Base-by-base conservation (phyloP, 2,329 filamentous ascomycete genomes). In the Atkinsonella hypoxylon region DNA sequence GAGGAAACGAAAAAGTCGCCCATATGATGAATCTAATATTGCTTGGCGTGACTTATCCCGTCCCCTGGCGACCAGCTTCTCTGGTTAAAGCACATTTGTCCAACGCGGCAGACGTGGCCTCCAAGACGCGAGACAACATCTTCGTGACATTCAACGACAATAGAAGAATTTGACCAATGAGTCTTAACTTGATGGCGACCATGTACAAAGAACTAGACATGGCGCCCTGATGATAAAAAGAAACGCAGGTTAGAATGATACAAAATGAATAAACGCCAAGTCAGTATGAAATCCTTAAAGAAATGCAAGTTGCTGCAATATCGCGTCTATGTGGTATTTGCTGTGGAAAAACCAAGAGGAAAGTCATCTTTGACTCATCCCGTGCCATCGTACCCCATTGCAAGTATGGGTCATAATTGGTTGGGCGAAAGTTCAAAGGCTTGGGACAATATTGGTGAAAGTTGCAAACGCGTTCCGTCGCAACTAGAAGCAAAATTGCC, bases 321-420 rank as follows among this genome's bases (percentile, higher is more conserved):
- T 60, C 59, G 62, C 57, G 55, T 66, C 62, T 64, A 65, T 65
- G 34, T 20, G 42, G 12, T 41, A 32, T 22, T 49, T 52, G 45
- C 20, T 31, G 18, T 53, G 15, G 13, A 11, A 39, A 42, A 49
- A 13, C 15, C 26, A 48, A 46, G 15, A 46, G 13, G 34, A 47
- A 38, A 39, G 20, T 36, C 42, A 17, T 30, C n/a, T n/a, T 36
- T 32, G 43, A 10, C 30, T 41, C 26, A 32, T 17, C 32, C 18
- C 31, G 26, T 8, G 22, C 31, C 34, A 20, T 30, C 18, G 42
- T 20, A 18, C 31, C 31, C 5, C 17, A 18, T 5, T 17, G 9
- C 26, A 40, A 22, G n/a, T 32, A 32, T 5, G 32, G 20, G 38
- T 17, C 42, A 43, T 26, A 22, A 10, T 26, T 31, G 32, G 17